These are phyloP conservation scores for Stagonosporopsis cucurbitacearum DNA, from an alignment of 2,329 filamentous ascomycete genomes.

Conservation along the genomic window DNA sequence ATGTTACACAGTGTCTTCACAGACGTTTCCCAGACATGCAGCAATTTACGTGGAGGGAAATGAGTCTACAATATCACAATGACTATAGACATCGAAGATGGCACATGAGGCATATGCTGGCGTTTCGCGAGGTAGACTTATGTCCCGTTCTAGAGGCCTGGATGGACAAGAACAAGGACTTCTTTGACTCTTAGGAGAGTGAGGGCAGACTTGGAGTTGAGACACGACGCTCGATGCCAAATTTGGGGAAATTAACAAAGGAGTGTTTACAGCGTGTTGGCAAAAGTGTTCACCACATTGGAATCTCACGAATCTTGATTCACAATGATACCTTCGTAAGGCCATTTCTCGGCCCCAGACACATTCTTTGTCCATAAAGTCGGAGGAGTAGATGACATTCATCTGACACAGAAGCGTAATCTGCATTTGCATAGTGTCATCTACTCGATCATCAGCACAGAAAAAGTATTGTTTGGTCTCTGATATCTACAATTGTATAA, in stretches of 20 bases:
- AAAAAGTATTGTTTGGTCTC: too few relatives aligned
- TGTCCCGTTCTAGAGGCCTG: background rate
- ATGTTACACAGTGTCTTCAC: background rate
- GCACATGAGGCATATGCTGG: constrained; percentile 1
- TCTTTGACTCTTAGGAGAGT: constrained; percentile 14
- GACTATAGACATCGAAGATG: constrained; percentile 4
- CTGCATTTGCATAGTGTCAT: background rate
- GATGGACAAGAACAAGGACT: constrained; percentile 5
- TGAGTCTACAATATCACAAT: background rate
- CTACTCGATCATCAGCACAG: background rate
- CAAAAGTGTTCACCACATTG: too few relatives aligned
- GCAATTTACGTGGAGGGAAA: constrained; percentile 2
- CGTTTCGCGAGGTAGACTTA: background rate
- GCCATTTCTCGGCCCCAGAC: background rate
- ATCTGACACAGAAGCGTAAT: background rate
- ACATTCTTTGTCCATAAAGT: background rate
- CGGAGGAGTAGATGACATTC: background rate
- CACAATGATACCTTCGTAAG: background rate
- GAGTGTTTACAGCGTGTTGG: background rate
- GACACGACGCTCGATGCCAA: background rate
- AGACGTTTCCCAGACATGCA: background rate
- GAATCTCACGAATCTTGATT: background rate
- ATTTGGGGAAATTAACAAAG: background rate
- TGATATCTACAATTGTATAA: background rate
- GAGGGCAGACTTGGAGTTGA: background rate